Evolutionary conservation across 352 stramenopile genomes (phyloP).

Genomic region (Globisporangium splendens): DNA sequence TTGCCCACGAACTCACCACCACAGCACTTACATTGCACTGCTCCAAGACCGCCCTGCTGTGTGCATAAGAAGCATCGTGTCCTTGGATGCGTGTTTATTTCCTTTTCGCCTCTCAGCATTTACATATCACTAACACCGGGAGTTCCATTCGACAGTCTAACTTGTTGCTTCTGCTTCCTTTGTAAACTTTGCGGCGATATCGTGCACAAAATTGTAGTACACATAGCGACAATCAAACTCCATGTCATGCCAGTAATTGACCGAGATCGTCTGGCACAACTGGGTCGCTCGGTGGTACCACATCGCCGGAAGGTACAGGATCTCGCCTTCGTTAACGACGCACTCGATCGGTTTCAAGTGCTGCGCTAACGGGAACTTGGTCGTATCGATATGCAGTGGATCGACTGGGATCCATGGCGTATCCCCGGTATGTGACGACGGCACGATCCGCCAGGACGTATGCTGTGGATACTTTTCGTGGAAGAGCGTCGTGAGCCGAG

Average conservation of each 20-base stretch:
- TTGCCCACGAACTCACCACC: too few species aligned
- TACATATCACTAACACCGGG: too few species aligned
- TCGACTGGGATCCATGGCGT: conserved; percentile 85
- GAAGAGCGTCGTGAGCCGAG: conserved; percentile 35
- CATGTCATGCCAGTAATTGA: conserved; percentile 92
- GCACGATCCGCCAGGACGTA: conserved; percentile 43
- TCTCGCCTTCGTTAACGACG: conserved; percentile 64
- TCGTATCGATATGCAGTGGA: conserved; percentile 53
- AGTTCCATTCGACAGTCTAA: too few species aligned
- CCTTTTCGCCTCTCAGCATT: too few species aligned
- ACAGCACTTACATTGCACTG: too few species aligned
- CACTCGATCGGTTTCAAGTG: conserved; percentile 58
- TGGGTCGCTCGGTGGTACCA: conserved; percentile 85
- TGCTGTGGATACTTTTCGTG: conserved; percentile 50
- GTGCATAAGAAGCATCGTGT: too few species aligned
- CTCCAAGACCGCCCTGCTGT: too few species aligned
- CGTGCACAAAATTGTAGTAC: conserved; percentile 83
- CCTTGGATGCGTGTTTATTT: too few species aligned
- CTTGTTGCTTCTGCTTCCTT: too few species aligned
- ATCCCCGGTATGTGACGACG: conserved; percentile 37
- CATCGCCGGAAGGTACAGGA: conserved; percentile 75
- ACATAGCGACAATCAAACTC: conserved; percentile 85
- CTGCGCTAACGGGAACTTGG: conserved; percentile 47
- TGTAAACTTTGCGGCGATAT: conserved; percentile 26
- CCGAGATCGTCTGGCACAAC: conserved; percentile 66